phyloP scores from a whole-genome alignment of 805 yeast genomes.

The Lachancea lanzarotensis region DNA sequence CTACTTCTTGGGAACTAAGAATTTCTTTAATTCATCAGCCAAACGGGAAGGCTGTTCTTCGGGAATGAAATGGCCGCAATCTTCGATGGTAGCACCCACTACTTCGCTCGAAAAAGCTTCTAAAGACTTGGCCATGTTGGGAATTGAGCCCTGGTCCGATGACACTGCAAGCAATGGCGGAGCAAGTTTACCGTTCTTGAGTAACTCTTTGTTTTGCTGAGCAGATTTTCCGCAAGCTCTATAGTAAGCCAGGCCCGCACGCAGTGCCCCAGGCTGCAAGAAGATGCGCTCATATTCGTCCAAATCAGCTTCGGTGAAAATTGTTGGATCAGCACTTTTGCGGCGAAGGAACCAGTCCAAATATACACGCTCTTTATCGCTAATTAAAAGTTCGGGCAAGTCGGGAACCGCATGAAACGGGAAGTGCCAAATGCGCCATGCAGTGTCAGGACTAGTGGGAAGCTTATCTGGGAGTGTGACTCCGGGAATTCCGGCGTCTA shows the following conservation, averaged over 20 bases:
- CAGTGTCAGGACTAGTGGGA: constrained; percentile 5
- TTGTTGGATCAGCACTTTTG: constrained; percentile 7
- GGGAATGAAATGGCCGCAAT: constrained; percentile 10
- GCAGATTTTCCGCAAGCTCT: constrained; percentile 7
- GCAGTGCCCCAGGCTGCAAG: constrained; percentile 10
- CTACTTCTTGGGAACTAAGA: no score
- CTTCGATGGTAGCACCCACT: constrained; percentile 3
- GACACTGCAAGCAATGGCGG: constrained; percentile 5
- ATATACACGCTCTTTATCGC: constrained; percentile 9
- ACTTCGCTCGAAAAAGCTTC: background rate
- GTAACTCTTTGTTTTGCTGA: constrained; percentile 3
- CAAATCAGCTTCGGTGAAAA: constrained; percentile 6
- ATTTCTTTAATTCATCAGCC: background rate
- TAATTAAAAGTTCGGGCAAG: constrained; percentile 8
- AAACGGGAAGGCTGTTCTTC: constrained; percentile 8
- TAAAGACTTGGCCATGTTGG: constrained; percentile 7
- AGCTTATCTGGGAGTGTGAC: constrained; percentile 8
- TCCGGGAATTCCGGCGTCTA: constrained; percentile 12
- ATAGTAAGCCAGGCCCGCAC: constrained; percentile 11
- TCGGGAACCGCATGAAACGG: constrained; percentile 9
- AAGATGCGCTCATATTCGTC: constrained; percentile 7
- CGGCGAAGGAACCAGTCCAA: constrained; percentile 10
- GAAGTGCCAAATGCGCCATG: constrained; percentile 12
- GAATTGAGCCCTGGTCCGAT: constrained; percentile 10
- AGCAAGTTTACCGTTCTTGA: background rate